phyloP scores from a whole-genome alignment of 805 yeast genomes.

The Candida corydali region DNA sequence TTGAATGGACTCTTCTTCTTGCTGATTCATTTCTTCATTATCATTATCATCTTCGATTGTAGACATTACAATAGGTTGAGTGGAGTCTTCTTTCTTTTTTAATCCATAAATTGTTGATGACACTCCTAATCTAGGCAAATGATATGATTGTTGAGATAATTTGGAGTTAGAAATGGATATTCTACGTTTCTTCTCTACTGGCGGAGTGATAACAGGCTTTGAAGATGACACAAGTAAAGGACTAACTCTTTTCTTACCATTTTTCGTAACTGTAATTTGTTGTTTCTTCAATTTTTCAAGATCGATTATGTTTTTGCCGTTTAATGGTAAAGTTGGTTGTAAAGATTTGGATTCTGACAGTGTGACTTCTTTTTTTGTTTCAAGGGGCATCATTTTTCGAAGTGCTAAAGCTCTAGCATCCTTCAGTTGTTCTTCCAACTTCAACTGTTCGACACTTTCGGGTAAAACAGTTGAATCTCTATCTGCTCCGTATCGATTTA shows the following conservation, averaged over 20 bases:
- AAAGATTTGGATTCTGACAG: not conserved
- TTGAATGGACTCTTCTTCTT: slow-evolving; percentile 11
- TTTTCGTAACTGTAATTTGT: slow-evolving; percentile 64
- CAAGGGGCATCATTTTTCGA: slow-evolving; percentile 9
- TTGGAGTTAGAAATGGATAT: slow-evolving; percentile 16
- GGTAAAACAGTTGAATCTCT: slow-evolving; percentile 82
- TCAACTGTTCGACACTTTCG: slow-evolving; percentile 76
- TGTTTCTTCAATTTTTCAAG: slow-evolving; percentile 12
- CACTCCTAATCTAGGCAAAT: slow-evolving; percentile 60
- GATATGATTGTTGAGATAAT: slow-evolving; percentile 43
- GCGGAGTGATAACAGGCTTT: slow-evolving; percentile 1
- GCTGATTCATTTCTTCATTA: slow-evolving; percentile 45
- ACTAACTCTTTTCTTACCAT: slow-evolving; percentile 72
- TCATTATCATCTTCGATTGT: slow-evolving; percentile 34
- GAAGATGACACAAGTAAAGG: slow-evolving; percentile 59
- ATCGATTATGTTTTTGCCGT: not conserved
- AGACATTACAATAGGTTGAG: not conserved
- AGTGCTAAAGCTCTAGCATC: slow-evolving; percentile 6
- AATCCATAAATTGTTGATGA: slow-evolving; percentile 62
- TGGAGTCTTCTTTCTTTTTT: slow-evolving; percentile 17
- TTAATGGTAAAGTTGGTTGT: not conserved
- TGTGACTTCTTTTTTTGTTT: slow-evolving; percentile 7
- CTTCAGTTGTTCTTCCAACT: slow-evolving; percentile 62
- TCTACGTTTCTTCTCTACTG: slow-evolving; percentile 6
- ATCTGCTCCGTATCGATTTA: slow-evolving; percentile 84